Percentiles rank a stretch among this genome's conserved stretches.
These are phyloP conservation scores for Pichia scutulata DNA, from an alignment of 805 yeast species.

Conservation along the genomic window DNA sequence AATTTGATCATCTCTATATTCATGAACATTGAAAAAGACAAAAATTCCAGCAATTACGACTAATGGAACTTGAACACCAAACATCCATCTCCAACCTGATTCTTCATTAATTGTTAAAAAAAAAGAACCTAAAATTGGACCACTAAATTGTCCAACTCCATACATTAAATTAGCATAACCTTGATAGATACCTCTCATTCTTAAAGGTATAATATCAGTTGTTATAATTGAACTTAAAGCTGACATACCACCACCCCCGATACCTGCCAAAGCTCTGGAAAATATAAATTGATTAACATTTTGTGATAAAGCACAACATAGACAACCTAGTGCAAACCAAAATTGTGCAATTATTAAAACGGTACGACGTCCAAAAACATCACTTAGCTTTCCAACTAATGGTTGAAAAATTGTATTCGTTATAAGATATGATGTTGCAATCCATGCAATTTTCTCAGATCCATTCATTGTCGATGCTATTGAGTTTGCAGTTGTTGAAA, in stretches of 20 bases:
- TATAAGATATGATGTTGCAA: slow-evolving; percentile 61
- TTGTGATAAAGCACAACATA: slow-evolving; percentile 34
- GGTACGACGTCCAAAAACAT: slow-evolving; percentile 49
- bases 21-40: slow-evolving; percentile 28
- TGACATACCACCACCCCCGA: slow-evolving; percentile 51
- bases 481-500: slow-evolving; percentile 48
- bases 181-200: slow-evolving; percentile 46
- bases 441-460: slow-evolving; percentile 51
- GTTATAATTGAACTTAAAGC: slow-evolving; percentile 45
- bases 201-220: slow-evolving; percentile 47
- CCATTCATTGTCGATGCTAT: slow-evolving; percentile 55
- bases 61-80: slow-evolving; percentile 34
- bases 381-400: slow-evolving; percentile 61
- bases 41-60: slow-evolving; percentile 23
- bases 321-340: slow-evolving; percentile 38
- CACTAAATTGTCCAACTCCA: slow-evolving; percentile 34
- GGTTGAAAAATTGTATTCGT: slow-evolving; percentile 73
- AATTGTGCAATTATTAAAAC: slow-evolving; percentile 37
- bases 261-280: slow-evolving; percentile 49
- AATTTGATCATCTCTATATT: slow-evolving; percentile 19
- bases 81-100: slow-evolving; percentile 41
- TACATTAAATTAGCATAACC: slow-evolving; percentile 39
- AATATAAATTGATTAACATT: slow-evolving; percentile 38
- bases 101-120: slow-evolving; percentile 27
- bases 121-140: slow-evolving; percentile 38